Base-by-base conservation (phyloP, 176 grass and related monocot species). In the Canna indica region DNA sequence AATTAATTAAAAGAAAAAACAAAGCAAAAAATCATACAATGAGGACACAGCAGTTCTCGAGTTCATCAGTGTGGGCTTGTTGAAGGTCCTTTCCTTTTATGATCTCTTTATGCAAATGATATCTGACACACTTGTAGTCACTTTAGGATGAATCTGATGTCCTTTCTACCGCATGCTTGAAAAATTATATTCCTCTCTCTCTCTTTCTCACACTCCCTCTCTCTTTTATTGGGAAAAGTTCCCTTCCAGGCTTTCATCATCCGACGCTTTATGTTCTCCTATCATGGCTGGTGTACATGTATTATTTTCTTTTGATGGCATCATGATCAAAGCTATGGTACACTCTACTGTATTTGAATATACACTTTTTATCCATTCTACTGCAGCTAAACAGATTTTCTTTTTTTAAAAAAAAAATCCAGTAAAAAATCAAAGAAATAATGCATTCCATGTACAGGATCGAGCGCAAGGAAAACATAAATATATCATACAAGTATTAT, bases 161-260 rank as follows among this genome's bases (percentile, higher is more conserved):
- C 30, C 61, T 64, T 36, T 36, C 61, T 64, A 64, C 33, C 61
- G 61, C 61, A 64, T 64, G 61, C 61, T 36, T 64, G 31, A 35
- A 60, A 20, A 64, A 35, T 64, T 64, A n/a, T 64, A 64, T 64
- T 64, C 61, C 32, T 34, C 32, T 34, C 25, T 14, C 20, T 32
- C 15, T 32, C 28, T 30, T 2, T 52, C 48, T 18, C 47, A 20
- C 47, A 20, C 48, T 53, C 20, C 7, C 17, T 7, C 18, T 24
- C 61, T 64, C 32, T 64, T 26, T 64, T 30, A 28, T 30, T 30
- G 58, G 58, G 58, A 60, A 60, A 60, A 60, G 58, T 30, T 16
- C 59, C 59, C 4, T 66, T 66, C 63, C 63, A 66, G 63, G 63
- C 35, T 66, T 65, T 66, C 63, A 39, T 66, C 35, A 25, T 36